Evolutionary conservation across 2,329 filamentous ascomycete species (phyloP).

Genomic region (Lecanoromycetidae sp.): DNA sequence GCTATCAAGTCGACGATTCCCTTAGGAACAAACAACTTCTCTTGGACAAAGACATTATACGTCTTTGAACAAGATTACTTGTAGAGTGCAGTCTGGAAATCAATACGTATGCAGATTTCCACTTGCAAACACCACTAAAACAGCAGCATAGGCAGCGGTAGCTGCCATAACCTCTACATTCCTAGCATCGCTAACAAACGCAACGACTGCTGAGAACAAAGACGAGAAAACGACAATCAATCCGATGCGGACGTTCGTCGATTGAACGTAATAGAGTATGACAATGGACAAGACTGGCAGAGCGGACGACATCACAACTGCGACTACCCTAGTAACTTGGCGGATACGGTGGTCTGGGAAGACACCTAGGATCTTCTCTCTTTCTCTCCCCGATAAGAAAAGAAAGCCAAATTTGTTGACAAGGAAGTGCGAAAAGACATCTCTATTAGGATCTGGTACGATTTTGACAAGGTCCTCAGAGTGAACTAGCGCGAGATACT

Average conservation of each 20-base stretch:
- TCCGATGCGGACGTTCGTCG: not conserved
- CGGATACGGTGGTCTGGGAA: not conserved
- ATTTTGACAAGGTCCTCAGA: not conserved
- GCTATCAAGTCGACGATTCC: no score
- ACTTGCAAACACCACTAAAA: not conserved
- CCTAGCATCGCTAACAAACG: not conserved
- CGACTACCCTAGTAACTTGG: not conserved
- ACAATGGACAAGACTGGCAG: not conserved
- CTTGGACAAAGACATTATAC: no score
- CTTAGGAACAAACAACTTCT: no score
- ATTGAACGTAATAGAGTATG: not conserved
- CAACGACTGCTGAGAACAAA: not conserved
- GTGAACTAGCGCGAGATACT: not conserved
- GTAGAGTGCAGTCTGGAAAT: not conserved
- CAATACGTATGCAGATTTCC: not conserved
- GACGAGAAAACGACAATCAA: not conserved
- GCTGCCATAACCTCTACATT: not conserved
- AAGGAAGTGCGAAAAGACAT: not conserved
- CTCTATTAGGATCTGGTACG: not conserved
- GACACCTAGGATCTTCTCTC: not conserved
- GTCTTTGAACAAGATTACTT: no score
- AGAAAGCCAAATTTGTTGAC: not conserved
- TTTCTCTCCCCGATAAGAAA: not conserved
- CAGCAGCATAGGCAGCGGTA: constrained; percentile 1
- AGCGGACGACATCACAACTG: not conserved